phyloP scores from a whole-genome alignment of 108 stramenopile genomes.

The Tribonema minus region DNA sequence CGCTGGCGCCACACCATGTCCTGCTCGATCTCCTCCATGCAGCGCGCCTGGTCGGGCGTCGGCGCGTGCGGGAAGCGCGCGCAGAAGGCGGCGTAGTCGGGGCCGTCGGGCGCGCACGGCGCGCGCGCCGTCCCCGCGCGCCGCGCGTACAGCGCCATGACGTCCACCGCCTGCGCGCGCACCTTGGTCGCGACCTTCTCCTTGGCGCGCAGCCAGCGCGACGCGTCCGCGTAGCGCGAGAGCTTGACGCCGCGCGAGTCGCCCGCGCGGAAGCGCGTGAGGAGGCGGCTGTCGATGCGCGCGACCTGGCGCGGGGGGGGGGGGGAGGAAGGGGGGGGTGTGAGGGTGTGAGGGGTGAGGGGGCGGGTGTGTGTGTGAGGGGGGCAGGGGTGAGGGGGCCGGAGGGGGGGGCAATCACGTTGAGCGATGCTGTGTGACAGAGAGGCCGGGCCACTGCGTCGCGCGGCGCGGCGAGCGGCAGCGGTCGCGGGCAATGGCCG shows the following conservation, averaged over 20 bases:
- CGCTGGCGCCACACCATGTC: constrained; percentile 86
- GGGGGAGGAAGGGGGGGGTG: no score
- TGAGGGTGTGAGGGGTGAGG: no score
- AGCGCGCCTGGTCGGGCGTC: constrained; percentile 62
- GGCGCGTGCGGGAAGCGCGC: constrained; percentile 70
- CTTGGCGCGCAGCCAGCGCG: constrained; percentile 11
- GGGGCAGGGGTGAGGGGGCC: no score
- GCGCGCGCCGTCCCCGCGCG: constrained; percentile 14
- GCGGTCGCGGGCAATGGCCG: no score
- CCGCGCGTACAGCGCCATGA: constrained; percentile 36
- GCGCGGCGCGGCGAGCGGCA: no score
- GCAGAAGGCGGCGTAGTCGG: constrained; percentile 51
- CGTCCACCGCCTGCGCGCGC: constrained; percentile 24
- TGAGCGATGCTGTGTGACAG: no score
- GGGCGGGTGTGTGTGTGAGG: no score
- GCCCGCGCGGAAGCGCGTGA: constrained; percentile 10
- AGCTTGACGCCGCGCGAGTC: constrained; percentile 8
- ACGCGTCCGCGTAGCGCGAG: constrained; percentile 1
- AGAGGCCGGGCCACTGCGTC: no score
- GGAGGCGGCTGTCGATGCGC: not conserved
- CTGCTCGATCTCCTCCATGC: constrained; percentile 47
- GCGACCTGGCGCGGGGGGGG: no score
- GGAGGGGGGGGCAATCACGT: no score
- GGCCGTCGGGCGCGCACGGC: constrained; percentile 41
- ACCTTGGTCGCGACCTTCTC: constrained; percentile 23